Evolutionary conservation across 257 asterid species (phyloP), one percentile per base, ranked within the genome.

Genomic region (Paraleonurus japonicus): DNA sequence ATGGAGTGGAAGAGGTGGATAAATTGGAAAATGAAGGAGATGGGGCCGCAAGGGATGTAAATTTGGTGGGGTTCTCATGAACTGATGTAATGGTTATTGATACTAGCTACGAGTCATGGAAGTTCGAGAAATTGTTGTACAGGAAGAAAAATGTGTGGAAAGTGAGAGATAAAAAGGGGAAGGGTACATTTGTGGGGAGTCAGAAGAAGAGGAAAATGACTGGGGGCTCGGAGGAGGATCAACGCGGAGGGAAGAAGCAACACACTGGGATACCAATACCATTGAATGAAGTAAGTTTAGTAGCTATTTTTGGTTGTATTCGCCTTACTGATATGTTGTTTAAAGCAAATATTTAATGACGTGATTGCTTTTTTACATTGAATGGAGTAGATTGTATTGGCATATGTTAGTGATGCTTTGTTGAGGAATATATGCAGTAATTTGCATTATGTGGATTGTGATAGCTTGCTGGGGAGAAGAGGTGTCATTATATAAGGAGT

Each of bases 1-100:
- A 72, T 65, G 74, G 79, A 23, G 81, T 54, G 37, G 74, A 79
- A 64, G 82, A 53, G 72, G 15, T 58, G 71, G 54, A 70, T 5
- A 78, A 72, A 61, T 67, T 45, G 24, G 87, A 70, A 61, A 67
- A 67, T 47, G 81, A 81, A 65, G 81, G 73, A 63, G 86, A 79
- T 33, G 84, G 66, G 65, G 87, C 77, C 19, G 81, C 62, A 35
- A 72, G 75, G 28, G 78, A 78, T 59, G 73, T 27, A n/a, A 77
- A 69, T 78, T 76, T 87, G 74, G 69, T 84, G 5, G 95, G 93
- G n/a, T 93, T 87, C 70, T 90, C 98, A 1, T 77, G 85, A 59
- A 87, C 96, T 0, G 98, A 90, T 80, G 98, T 93, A 1, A 84
- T 88, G 23, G 92, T 93, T 45, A 93, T 93, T 2, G 98, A 93